Evolutionary conservation across 2,329 filamentous ascomycete genomes (phyloP).

Genomic region (Teratosphaeria pseudoeucalypti): DNA sequence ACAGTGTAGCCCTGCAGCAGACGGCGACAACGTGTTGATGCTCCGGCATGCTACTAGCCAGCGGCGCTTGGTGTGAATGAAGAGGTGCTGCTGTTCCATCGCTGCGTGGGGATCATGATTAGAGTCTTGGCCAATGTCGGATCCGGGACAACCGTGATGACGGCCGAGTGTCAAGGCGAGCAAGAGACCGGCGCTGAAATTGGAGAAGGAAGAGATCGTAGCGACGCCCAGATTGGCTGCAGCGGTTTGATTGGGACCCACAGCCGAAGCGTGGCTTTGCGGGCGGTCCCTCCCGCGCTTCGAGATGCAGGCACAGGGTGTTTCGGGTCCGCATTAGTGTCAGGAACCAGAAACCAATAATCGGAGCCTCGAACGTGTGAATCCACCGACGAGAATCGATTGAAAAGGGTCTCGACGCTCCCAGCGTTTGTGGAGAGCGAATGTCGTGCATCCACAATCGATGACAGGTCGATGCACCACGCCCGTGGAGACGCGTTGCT

Average conservation of each 20-base stretch:
- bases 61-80: neutral
- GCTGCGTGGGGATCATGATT: neutral
- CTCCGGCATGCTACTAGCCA: neutral
- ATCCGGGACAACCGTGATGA: neutral
- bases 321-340: neutral
- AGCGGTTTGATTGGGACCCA: conserved; percentile 4
- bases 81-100: neutral
- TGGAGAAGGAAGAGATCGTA: neutral
- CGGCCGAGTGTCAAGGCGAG: neutral
- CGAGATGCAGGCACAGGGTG: neutral
- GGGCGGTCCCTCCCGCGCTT: neutral
- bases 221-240: conserved; percentile 1
- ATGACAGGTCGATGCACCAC: neutral
- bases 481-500: neutral
- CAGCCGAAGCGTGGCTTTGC: neutral
- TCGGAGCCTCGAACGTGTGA: neutral
- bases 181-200: neutral
- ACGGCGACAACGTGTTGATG: neutral
- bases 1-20: neutral
- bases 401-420: neutral
- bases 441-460: neutral
- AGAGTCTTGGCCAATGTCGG: neutral
- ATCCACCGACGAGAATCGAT: neutral
- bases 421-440: neutral
- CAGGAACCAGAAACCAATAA: neutral